Evolutionary conservation across 495 filamentous ascomycete species (phyloP), one percentile per base, ranked within the genome.

Genomic region (Aspergillus olivimuriae): DNA sequence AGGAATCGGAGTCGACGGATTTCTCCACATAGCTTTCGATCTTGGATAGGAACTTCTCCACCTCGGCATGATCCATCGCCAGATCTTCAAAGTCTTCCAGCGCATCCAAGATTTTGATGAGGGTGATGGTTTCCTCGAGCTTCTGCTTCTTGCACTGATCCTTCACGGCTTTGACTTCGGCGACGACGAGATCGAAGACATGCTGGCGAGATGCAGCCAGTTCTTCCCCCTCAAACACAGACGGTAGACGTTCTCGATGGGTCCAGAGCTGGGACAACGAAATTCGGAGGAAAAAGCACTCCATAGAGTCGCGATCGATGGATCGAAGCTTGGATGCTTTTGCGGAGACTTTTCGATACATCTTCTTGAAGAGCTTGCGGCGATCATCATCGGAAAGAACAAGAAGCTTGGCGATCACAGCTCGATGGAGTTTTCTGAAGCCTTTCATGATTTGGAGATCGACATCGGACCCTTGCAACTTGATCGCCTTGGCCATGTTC

Each of bases 1-100:
- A 62, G 8, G 61, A 59, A 2, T 34, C 61, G 4, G 62, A 65
- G 32, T 68, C 65, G 20, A 61, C 47, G 18, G 66, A 65, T 55
- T 61, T 63, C 34, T 65, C 61, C 39, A 68, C 59, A 43, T 66
- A 65, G 32, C 49, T 56, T 42, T 67, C 63, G 23, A 70, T 66
- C 47, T 65, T 65, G 28, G 53, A 56, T 35, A 68, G 26, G 43
- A 63, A 65, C 32, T 65, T 69, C 24, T 64, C 62, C 24, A 70
- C 61, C 31, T 68, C 62, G 7, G 49, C 50, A 42, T 68, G 61
- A 43, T 62, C 58, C 11, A 49, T 52, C 12, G 59, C 59, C 12
- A 70, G 45, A 35, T 69, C 69, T 40, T 73, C 67, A 32, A 73
- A 71, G 35, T 70, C 69, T 41, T 71, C 68, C 18, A 73, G 46